A percentile compares a stretch with the other conserved stretches of the same genome.
These are phyloP conservation scores for Termitomyces sp. DNA, from an alignment of 768 basidiomycete species.

Conservation along the genomic window DNA sequence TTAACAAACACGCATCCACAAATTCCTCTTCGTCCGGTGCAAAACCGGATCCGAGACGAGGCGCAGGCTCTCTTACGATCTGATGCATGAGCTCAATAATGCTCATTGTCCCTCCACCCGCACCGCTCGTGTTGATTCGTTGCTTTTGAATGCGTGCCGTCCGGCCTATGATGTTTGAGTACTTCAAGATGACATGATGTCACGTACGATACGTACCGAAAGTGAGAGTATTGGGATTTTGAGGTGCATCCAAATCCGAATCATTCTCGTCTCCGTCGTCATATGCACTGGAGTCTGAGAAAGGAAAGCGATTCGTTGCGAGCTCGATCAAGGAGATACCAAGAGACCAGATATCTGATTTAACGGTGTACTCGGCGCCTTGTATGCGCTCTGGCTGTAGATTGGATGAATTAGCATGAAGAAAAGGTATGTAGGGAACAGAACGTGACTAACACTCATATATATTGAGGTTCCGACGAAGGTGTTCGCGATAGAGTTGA, in stretches of 20 bases:
- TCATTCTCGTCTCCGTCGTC: conserved; percentile 36
- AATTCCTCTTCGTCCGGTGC: conserved; percentile 73
- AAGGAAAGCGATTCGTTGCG: conserved; percentile 96
- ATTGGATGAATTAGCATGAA: neutral
- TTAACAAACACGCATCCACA: conserved; percentile 83
- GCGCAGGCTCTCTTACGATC: conserved; percentile 98
- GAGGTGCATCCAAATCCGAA: conserved; percentile 68
- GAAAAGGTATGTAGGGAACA: conserved; percentile 3
- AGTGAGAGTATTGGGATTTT: conserved; percentile 42
- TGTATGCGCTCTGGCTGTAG: conserved; percentile 96
- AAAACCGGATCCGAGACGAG: conserved; percentile 67
- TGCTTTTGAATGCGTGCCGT: conserved; percentile 65
- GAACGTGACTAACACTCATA: conserved; percentile 78
- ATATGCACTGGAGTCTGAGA: conserved; percentile 61
- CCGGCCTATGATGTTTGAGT: neutral
- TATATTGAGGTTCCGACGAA: conserved; percentile 99
- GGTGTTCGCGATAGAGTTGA: conserved; percentile 98
- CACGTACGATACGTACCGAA: neutral
- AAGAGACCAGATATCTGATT: conserved; percentile 98
- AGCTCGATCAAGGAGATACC: conserved; percentile 97
- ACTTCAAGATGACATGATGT: too few relatives aligned
- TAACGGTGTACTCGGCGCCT: conserved; percentile 96
- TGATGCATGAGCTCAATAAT: conserved; percentile 96
- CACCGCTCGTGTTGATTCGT: conserved; percentile 58
- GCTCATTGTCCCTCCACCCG: conserved; percentile 93